Base-by-base conservation (phyloP, 2,329 filamentous ascomycete species). In the Diplodia sapinea region DNA sequence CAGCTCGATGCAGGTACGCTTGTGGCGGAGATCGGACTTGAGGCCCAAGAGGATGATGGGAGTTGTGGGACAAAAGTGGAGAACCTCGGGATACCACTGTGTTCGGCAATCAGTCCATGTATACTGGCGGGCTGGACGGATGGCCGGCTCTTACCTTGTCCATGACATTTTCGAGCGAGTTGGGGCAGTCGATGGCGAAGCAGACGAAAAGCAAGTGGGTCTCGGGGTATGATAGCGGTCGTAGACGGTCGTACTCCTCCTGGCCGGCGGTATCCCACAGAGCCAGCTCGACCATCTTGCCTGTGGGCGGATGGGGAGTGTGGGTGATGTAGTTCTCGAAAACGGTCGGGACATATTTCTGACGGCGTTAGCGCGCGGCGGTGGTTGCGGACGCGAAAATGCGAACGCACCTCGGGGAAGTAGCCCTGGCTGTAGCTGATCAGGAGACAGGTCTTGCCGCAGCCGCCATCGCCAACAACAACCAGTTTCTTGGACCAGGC, bases 291-390 rank as follows among this genome's bases (percentile, higher is more conserved):
- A 99, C 93, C 68, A 91, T 94, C 86, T 97, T 98, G 76, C 94
- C 94, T 13, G 91, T 92, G 54, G 89, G 88, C 71, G 89, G 88
- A 82, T 99, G 95, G 69, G 89, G 91, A 68, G 94, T 96, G 80
- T 97, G 94, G 66, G 95, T 97, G 82, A 99, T 98, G 87, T 99
- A 99, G 84, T 99, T 99, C 78, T 99, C 95, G 79, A 99, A 99
- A 64, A 99, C 95, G 2, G 95, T 99, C 4, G 95, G 95, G 50
- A 99, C 95, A 76, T 99, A 99, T 98, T 97, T 98, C 95, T 99
- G 75, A 40, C 13, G 65, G 47, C 15, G 31, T 66, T 33, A 66
- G 64, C 20, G 29, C 4, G 20, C 3, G 23, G 49, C 33, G 11
- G 3, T 57, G 40, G 17, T 0, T 9, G 43, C 8, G 40, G 17